phyloP scores from a whole-genome alignment of 2,329 filamentous ascomycete genomes.

The Pseudonectria foliicola region DNA sequence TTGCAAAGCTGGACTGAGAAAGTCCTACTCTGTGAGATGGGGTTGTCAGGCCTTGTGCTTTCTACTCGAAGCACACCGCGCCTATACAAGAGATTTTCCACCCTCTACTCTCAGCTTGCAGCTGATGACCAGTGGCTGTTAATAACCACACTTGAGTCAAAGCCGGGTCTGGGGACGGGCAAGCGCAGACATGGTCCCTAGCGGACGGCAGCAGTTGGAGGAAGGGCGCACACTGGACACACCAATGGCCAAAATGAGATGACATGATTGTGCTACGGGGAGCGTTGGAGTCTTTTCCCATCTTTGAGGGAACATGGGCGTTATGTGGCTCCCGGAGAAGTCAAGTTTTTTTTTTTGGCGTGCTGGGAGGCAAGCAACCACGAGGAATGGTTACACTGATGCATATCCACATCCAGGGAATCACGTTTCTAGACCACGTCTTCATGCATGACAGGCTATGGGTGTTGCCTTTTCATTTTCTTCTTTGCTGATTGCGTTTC shows the following conservation, averaged over 20 bases:
- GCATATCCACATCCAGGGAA: slow-evolving; percentile 27
- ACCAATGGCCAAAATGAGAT: slow-evolving; percentile 18
- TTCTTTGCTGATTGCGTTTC: slow-evolving; percentile 22
- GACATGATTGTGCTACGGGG: slow-evolving; percentile 21
- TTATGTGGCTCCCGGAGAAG: slow-evolving; percentile 21
- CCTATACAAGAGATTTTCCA: slow-evolving; percentile 23
- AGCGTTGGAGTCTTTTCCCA: slow-evolving; percentile 25
- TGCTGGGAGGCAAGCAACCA: slow-evolving; percentile 20
- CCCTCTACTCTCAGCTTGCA: slow-evolving; percentile 24
- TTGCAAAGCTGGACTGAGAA: slow-evolving; percentile 87
- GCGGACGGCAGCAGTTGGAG: slow-evolving; percentile 19
- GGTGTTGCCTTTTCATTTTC: slow-evolving; percentile 36
- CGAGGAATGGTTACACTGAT: slow-evolving; percentile 26
- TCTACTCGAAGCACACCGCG: slow-evolving; percentile 22
- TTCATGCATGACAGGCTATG: slow-evolving; percentile 44
- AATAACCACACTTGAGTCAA: slow-evolving; percentile 22
- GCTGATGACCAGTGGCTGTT: slow-evolving; percentile 22
- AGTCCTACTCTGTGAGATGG: slow-evolving; percentile 15
- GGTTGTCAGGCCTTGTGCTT: slow-evolving; percentile 27
- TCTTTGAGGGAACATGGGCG: slow-evolving; percentile 20
- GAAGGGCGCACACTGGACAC: slow-evolving; percentile 14
- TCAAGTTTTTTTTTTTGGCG: slow-evolving; percentile 21
- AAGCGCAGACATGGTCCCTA: slow-evolving; percentile 22
- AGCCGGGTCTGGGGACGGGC: slow-evolving; percentile 21
- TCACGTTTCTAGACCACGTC: slow-evolving; percentile 41